A percentile compares a stretch with the other conserved stretches of the same genome.
Conservation (phyloP, 768 basidiomycete species). For the Trametes sanguinea region DNA sequence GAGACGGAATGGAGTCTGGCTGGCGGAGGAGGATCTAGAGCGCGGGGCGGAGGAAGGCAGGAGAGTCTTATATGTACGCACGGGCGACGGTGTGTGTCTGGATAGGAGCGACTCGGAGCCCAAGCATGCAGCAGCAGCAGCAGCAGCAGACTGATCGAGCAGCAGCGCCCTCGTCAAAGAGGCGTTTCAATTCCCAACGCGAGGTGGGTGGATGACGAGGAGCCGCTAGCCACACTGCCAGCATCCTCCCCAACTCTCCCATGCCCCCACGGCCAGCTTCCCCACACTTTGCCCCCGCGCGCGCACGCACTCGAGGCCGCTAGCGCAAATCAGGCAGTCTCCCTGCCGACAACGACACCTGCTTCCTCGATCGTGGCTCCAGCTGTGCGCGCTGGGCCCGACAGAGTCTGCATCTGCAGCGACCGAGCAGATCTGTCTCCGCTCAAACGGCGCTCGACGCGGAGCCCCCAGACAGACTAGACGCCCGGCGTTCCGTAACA, state of each 20-base stretch:
- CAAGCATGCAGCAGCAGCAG: background rate
- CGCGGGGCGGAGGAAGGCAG: background rate
- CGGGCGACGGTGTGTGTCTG: background rate
- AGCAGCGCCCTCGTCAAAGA: too few relatives aligned
- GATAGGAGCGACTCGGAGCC: background rate
- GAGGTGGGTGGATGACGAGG: too few relatives aligned
- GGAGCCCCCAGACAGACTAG: too few relatives aligned
- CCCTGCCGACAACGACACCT: background rate
- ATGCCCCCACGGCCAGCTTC: background rate
- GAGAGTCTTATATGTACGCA: slow-evolving; percentile 2
- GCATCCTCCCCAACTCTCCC: slow-evolving; percentile 20
- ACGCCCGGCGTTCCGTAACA: too few relatives aligned
- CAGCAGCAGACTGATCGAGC: too few relatives aligned
- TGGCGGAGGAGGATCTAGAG: background rate
- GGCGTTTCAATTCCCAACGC: too few relatives aligned
- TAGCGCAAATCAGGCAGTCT: background rate
- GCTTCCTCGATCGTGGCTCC: too few relatives aligned
- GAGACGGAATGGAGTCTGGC: background rate
- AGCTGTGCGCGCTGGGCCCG: background rate
- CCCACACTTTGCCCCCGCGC: background rate
- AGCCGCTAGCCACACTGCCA: too few relatives aligned
- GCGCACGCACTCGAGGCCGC: background rate
- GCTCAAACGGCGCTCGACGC: too few relatives aligned
- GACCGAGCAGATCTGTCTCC: too few relatives aligned
- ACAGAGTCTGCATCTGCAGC: too few relatives aligned